Conservation (phyloP, 352 stramenopile species). For the Phytophthora citricola region DNA sequence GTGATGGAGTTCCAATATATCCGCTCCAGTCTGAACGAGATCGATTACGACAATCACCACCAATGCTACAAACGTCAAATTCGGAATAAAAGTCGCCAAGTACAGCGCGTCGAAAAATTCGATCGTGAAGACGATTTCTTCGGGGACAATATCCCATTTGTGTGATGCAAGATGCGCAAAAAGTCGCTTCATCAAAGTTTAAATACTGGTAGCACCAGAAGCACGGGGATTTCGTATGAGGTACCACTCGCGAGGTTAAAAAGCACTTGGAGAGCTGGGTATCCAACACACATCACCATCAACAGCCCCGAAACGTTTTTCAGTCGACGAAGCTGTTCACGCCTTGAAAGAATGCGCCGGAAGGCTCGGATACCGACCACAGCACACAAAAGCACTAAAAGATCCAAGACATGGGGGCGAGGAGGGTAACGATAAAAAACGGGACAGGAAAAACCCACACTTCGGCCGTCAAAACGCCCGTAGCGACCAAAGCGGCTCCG, state of each 20-base stretch:
- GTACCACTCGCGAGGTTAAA: conserved; percentile 2
- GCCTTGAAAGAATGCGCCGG: not conserved
- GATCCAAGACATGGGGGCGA: not conserved
- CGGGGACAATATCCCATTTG: conserved; percentile 22
- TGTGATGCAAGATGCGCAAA: conserved; percentile 4
- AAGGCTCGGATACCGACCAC: not conserved
- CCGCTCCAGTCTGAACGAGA: conserved; percentile 7
- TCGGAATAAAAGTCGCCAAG: conserved; percentile 6
- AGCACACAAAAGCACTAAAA: not conserved
- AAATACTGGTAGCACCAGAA: conserved; percentile 5
- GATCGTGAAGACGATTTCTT: conserved; percentile 16
- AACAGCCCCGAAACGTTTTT: not conserved
- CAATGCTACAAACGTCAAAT: not conserved
- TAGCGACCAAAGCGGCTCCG: not conserved
- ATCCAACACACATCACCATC: conserved; percentile 5
- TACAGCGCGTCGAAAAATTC: conserved; percentile 23
- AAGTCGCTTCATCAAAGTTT: conserved; percentile 3
- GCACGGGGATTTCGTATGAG: conserved; percentile 11
- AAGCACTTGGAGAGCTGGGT: conserved; percentile 10
- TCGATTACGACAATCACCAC: conserved; percentile 3
- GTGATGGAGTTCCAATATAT: conserved; percentile 10
- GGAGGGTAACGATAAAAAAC: conserved; percentile 12
- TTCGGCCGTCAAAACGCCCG: not conserved
- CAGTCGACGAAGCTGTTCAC: conserved; percentile 3
- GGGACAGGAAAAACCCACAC: conserved; percentile 20